Evolutionary conservation across 2,329 filamentous ascomycete genomes (phyloP).

Genomic region (Talaromyces sp.): DNA sequence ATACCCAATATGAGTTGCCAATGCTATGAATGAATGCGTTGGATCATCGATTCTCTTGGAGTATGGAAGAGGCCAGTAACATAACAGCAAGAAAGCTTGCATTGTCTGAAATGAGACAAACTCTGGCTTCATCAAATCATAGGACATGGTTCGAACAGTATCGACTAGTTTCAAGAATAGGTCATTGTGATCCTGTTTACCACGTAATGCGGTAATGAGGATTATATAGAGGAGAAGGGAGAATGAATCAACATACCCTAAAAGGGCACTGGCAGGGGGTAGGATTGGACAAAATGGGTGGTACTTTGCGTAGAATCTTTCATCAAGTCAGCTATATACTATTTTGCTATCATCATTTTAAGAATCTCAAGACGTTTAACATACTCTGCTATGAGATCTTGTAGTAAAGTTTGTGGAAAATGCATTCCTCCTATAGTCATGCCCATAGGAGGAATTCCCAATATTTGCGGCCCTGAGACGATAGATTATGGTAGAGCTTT

Average conservation of each 20-base stretch:
- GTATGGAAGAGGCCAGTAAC: constrained; percentile 12
- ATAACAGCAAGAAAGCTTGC: constrained; percentile 11
- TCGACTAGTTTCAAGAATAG: neutral
- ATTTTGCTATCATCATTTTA: neutral
- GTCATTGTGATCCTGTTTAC: neutral
- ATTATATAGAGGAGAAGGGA: constrained; percentile 10
- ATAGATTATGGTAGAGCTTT: neutral
- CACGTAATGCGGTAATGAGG: constrained; percentile 6
- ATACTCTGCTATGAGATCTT: constrained; percentile 4
- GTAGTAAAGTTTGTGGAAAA: neutral
- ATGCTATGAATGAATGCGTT: constrained; percentile 5
- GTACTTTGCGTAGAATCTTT: constrained; percentile 3
- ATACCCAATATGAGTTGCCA: constrained; percentile 9
- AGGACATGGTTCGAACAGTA: constrained; percentile 4
- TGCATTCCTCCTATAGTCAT: constrained; percentile 5
- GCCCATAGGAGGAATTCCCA: neutral
- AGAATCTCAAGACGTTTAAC: neutral
- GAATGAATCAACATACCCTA: constrained; percentile 3
- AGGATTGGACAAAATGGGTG: constrained; percentile 4
- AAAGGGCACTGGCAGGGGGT: constrained; percentile 1
- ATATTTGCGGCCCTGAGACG: neutral
- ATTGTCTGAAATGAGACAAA: constrained; percentile 2
- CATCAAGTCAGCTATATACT: neutral
- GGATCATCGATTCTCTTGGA: constrained; percentile 8
- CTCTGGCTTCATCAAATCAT: constrained; percentile 3